Evolutionary conservation across 352 stramenopile genomes (phyloP).

Genomic region (Phytophthora citricola): DNA sequence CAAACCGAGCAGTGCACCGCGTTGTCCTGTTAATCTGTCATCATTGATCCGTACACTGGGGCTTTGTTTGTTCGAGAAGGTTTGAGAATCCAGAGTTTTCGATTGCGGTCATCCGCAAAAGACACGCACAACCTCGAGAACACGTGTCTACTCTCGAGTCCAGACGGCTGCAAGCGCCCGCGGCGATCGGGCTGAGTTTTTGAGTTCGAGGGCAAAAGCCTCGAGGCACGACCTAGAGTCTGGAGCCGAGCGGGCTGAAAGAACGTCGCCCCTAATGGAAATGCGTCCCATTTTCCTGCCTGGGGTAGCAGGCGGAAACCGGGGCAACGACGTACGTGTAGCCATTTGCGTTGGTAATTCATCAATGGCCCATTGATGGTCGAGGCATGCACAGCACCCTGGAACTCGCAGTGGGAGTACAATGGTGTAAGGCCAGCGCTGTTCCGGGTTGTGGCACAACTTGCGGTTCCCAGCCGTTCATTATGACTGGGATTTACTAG

Average conservation of each 20-base stretch:
- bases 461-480: no score
- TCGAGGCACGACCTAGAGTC: not conserved
- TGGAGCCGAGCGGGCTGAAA: slow-evolving; percentile 4
- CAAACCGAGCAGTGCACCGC: not conserved
- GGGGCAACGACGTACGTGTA: not conserved
- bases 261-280: not conserved
- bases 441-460: no score
- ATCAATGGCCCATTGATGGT: not conserved
- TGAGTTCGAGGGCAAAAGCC: no score
- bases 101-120: slow-evolving; percentile 6
- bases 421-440: not conserved
- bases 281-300: no score
- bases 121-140: slow-evolving; percentile 14
- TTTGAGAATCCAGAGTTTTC: slow-evolving; percentile 15
- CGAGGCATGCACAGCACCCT: not conserved
- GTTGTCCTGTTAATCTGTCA: no score
- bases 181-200: not conserved
- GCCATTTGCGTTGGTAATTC: not conserved
- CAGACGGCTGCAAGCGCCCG: not conserved
- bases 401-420: not conserved
- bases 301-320: not conserved
- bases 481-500: no score
- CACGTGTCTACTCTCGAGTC: slow-evolving; percentile 13
- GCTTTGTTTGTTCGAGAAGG: no score
- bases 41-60: no score